Percentiles rank a stretch among this genome's conserved stretches.
These are phyloP conservation scores for Diddensiella santjacobensis DNA, from an alignment of 805 yeast genomes.

Conservation along the genomic window DNA sequence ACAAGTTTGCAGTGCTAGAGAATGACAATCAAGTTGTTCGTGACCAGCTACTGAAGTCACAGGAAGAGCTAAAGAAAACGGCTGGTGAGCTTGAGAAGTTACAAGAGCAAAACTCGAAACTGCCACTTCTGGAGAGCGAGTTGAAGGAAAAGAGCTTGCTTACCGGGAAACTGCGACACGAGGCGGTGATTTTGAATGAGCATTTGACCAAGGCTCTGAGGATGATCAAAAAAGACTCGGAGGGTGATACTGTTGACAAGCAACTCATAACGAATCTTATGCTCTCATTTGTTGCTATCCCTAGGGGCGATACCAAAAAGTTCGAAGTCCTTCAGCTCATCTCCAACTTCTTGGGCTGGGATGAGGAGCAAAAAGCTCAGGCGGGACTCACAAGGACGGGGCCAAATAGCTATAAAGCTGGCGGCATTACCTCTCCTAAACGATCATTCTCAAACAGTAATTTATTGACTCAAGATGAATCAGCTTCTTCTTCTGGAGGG, in stretches of 20 bases:
- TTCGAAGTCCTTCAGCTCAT: slow-evolving; percentile 87
- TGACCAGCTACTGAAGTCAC: slow-evolving; percentile 19
- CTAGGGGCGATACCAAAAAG: slow-evolving; percentile 91
- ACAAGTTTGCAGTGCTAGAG: slow-evolving; percentile 12
- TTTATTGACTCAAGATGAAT: slow-evolving; percentile 6
- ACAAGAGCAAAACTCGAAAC: slow-evolving; percentile 31
- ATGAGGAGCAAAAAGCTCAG: slow-evolving; percentile 46
- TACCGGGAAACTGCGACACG: slow-evolving; percentile 90
- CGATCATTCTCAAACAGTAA: slow-evolving; percentile 15
- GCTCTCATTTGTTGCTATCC: slow-evolving; percentile 78
- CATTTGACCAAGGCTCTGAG: slow-evolving; percentile 91
- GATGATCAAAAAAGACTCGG: slow-evolving; percentile 72
- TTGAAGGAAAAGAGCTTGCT: slow-evolving; percentile 67
- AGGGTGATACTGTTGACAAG: slow-evolving; percentile 75
- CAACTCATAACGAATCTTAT: slow-evolving; percentile 84
- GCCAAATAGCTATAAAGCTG: slow-evolving; percentile 5
- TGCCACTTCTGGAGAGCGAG: slow-evolving; percentile 46
- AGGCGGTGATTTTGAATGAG: slow-evolving; percentile 88
- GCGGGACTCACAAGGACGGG: slow-evolving; percentile 31
- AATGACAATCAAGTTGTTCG: slow-evolving; percentile 14
- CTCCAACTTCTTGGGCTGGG: slow-evolving; percentile 84
- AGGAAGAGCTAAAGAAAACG: slow-evolving; percentile 18
- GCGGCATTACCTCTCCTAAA: slow-evolving; percentile 15
- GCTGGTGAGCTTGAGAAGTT: slow-evolving; percentile 33
- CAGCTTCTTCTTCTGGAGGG: slow-evolving; percentile 27